Evolutionary conservation across 257 asterid genomes (phyloP).

Genomic region (Penstemon newberryi): DNA sequence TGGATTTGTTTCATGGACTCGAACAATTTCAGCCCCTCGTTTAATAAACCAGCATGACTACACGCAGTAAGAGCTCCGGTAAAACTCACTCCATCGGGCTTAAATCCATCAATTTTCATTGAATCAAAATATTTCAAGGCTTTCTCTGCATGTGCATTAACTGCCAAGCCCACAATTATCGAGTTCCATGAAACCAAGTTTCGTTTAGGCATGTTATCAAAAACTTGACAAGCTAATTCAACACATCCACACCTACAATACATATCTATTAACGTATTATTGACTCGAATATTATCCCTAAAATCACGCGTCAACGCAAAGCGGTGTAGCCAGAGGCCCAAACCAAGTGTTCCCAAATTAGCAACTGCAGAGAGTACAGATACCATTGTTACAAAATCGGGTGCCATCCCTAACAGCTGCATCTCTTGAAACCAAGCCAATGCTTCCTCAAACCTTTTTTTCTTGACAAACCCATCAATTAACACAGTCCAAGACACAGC

Average conservation of each 20-base stretch:
- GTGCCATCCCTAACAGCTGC: constrained; percentile 50
- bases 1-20: constrained; percentile 45
- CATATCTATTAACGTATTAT: constrained; percentile 70
- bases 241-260: constrained; percentile 75
- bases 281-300: constrained; percentile 43
- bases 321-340: constrained; percentile 74
- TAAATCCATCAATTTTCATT: constrained; percentile 52
- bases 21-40: constrained; percentile 53
- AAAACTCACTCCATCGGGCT: constrained; percentile 73
- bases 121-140: constrained; percentile 49
- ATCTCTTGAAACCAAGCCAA: constrained; percentile 67
- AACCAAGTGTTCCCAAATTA: constrained; percentile 64
- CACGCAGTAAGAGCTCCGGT: constrained; percentile 84
- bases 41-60: constrained; percentile 72
- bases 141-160: constrained; percentile 55
- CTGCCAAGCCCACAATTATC: constrained; percentile 67
- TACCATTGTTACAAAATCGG: constrained; percentile 65
- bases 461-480: constrained; percentile 69
- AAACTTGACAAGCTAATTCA: constrained; percentile 61
- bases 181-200: constrained; percentile 85
- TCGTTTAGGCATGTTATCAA: constrained; percentile 49
- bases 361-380: constrained; percentile 69
- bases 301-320: constrained; percentile 35
- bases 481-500: constrained; percentile 75
- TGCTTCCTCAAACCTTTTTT: constrained; percentile 54